These are phyloP conservation scores for Sclerotinia nivalis DNA, from an alignment of 2,329 filamentous ascomycete species.

Conservation along the genomic window DNA sequence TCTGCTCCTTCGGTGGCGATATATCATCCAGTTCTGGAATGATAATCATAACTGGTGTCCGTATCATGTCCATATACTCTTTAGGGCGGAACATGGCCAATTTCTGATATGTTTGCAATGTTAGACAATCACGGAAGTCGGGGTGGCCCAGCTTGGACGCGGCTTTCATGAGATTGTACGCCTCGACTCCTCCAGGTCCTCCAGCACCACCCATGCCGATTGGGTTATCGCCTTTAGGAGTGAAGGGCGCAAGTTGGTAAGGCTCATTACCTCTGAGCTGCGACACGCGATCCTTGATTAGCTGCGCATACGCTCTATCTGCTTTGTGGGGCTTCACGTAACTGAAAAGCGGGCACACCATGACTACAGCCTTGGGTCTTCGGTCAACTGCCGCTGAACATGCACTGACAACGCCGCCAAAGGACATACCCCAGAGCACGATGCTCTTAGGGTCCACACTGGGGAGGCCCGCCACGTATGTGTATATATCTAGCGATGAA, in stretches of 20 bases:
- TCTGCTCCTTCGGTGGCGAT: not conserved
- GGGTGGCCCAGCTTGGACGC: not conserved
- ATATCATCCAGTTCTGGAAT: slow-evolving; percentile 9
- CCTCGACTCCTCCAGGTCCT: not conserved
- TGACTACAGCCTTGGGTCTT: slow-evolving; percentile 43
- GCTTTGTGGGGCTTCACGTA: not conserved
- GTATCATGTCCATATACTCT: not conserved
- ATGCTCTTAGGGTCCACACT: slow-evolving; percentile 42
- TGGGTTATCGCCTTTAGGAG: slow-evolving; percentile 13
- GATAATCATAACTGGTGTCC: not conserved
- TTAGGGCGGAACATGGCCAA: slow-evolving; percentile 4
- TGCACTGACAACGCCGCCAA: slow-evolving; percentile 44
- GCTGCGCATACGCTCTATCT: not conserved
- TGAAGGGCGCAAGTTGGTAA: not conserved
- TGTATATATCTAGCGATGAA: slow-evolving; percentile 28
- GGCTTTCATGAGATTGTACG: not conserved
- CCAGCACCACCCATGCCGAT: not conserved
- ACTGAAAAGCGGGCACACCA: slow-evolving; percentile 30
- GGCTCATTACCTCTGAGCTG: slow-evolving; percentile 16
- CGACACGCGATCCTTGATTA: slow-evolving; percentile 4
- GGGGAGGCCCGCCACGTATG: slow-evolving; percentile 42
- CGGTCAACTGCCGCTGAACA: slow-evolving; percentile 44
- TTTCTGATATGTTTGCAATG: slow-evolving; percentile 18
- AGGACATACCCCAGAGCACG: slow-evolving; percentile 44
- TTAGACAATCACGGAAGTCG: not conserved